These are phyloP conservation scores for Myxozyma neotropica DNA, from an alignment of 805 yeast species.

Conservation along the genomic window DNA sequence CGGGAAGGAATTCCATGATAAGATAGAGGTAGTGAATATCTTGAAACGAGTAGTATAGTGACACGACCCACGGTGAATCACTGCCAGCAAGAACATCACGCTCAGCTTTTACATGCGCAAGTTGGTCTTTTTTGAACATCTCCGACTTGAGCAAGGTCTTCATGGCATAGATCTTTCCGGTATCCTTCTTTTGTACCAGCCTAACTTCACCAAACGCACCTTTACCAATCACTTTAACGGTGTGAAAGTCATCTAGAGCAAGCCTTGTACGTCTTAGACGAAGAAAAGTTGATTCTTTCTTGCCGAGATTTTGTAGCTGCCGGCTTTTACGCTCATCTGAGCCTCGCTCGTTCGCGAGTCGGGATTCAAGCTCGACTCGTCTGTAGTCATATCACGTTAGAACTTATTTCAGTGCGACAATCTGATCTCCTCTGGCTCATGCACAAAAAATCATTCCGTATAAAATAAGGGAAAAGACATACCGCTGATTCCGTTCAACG, in stretches of 20 bases:
- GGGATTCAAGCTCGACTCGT: constrained; percentile 79
- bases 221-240: constrained; percentile 90
- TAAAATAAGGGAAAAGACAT: not conserved
- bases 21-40: constrained; percentile 72
- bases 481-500: constrained; percentile 89
- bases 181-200: constrained; percentile 87
- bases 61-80: constrained; percentile 87
- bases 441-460: too few relatives aligned
- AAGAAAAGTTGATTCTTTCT: constrained; percentile 83
- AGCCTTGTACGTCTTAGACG: constrained; percentile 82
- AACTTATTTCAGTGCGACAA: not conserved
- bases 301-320: constrained; percentile 79
- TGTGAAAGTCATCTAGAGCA: constrained; percentile 78
- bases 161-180: constrained; percentile 93
- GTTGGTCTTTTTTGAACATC: constrained; percentile 91
- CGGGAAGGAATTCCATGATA: constrained; percentile 82
- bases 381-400: constrained; percentile 11
- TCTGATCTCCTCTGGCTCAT: too few relatives aligned
- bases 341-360: constrained; percentile 66
- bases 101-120: constrained; percentile 94
- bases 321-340: constrained; percentile 85
- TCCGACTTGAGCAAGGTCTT: constrained; percentile 86
- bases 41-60: constrained; percentile 79
- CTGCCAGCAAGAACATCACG: constrained; percentile 92
- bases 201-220: constrained; percentile 99